Base-by-base conservation (phyloP, 1,284 basidiomycete species). In the Rhodotorula sp. region DNA sequence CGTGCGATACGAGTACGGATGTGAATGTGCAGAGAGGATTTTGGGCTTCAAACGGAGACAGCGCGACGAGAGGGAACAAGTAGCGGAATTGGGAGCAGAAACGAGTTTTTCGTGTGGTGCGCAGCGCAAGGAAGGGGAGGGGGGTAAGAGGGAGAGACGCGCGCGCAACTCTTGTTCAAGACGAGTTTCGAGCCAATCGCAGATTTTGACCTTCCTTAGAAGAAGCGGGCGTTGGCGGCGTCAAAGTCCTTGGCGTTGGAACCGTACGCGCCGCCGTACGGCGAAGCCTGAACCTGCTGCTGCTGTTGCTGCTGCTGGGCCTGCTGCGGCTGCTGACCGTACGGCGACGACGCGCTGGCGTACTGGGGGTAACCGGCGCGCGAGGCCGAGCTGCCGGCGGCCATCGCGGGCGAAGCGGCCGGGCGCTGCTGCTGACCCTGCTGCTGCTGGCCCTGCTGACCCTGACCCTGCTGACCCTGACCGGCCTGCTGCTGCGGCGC, bases 401-500 rank as follows among this genome's bases (percentile, higher is more conserved):
- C 54, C 54, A 56, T 56, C 16, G 54, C 54, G 12, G 54, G 54
- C 26, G 29, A 52, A n/a, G 58, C 58, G 34, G 34, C 57, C 58
- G 31, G 58, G 34, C 49, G 31, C 49, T 67, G 69, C 52, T 67
- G 69, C 58, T 61, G 58, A 23, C 23, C 20, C 46, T 47, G 49
- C 48, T 62, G 68, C 61, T 70, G 54, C 51, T 57, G 58, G 26
- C 56, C 58, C 64, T 49, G 65, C 69, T 46, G 69, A n/a, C 26
- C 52, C 60, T 69, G 71, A 12, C 39, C 39, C 64, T 70, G 72
- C 67, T 74, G 72, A 23, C 47, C 51, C 39, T 56, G 39, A 2
- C 20, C 51, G 21, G 39, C 31, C 51, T 63, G 62, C 63, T 64
- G 63, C 54, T 57, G 54, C 43, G 58, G 58, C 39, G 58, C 39